These are phyloP conservation scores for Acacia confusa DNA, from an alignment of 306 rosid species.

Conservation along the genomic window DNA sequence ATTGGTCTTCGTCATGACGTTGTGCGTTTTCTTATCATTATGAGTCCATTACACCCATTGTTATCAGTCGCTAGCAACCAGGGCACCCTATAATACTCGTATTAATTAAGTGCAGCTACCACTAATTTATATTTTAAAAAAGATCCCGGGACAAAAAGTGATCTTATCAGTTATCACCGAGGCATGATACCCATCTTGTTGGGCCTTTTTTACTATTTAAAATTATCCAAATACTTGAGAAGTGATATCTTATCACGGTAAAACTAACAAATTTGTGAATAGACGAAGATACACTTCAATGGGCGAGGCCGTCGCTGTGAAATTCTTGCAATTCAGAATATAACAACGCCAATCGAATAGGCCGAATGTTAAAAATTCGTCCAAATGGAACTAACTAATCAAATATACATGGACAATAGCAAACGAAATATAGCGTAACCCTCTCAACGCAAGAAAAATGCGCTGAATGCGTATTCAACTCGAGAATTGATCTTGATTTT, in stretches of 20 bases:
- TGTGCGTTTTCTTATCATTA: not conserved
- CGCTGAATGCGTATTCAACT: not conserved
- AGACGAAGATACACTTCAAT: slow-evolving; percentile 17
- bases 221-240: not conserved
- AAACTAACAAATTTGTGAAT: not conserved
- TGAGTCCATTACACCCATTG: not conserved
- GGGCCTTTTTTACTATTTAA: not conserved
- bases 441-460: not conserved
- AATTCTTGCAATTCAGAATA: not conserved
- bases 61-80: not conserved
- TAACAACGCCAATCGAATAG: not conserved
- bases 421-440: not conserved
- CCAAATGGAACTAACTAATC: not conserved
- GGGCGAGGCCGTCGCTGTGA: not conserved
- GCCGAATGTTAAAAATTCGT: slow-evolving; percentile 1
- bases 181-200: not conserved
- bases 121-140: not conserved
- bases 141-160: not conserved
- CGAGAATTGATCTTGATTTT: not conserved
- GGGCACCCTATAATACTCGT: not conserved
- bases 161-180: not conserved
- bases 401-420: not conserved
- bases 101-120: not conserved
- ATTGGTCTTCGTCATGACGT: not conserved
- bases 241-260: not conserved